Conservation (phyloP, 2,329 filamentous ascomycete species). For the Penicillium digitatum region DNA sequence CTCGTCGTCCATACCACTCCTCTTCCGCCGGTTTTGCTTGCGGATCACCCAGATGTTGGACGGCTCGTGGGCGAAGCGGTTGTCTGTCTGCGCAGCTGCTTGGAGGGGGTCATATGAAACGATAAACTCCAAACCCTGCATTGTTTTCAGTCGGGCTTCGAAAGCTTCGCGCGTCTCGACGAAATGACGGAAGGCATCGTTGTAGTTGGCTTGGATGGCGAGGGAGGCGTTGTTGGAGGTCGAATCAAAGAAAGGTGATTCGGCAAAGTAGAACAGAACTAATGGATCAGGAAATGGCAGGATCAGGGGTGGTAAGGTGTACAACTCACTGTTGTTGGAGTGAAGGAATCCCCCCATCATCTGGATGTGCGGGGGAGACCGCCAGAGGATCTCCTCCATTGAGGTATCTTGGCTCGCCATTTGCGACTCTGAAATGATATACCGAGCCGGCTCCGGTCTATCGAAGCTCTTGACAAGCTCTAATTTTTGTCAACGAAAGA, state of each 20-base stretch:
- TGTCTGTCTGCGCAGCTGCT: conserved; percentile 41
- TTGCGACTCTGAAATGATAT: not conserved
- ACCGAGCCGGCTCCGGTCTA: not conserved
- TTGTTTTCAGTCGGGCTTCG: conserved; percentile 52
- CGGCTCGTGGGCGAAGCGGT: conserved; percentile 44
- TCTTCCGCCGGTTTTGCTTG: conserved; percentile 53
- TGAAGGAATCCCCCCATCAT: conserved; percentile 46
- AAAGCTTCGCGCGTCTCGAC: conserved; percentile 55
- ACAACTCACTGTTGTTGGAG: conserved; percentile 43
- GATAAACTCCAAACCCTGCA: conserved; percentile 58
- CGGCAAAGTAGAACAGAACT: conserved; percentile 61
- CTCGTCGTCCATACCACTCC: conserved; percentile 44
- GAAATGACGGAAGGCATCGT: conserved; percentile 48
- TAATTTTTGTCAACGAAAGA: not conserved
- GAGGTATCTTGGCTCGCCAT: conserved; percentile 39
- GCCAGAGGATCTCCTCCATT: conserved; percentile 46
- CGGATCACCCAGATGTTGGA: conserved; percentile 58
- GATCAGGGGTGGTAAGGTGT: not conserved
- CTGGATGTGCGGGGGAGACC: conserved; percentile 44
- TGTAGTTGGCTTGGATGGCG: conserved; percentile 49
- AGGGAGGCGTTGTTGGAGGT: conserved; percentile 59
- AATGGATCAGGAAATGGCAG: not conserved
- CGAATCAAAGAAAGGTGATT: conserved; percentile 61
- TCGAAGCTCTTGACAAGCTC: not conserved
- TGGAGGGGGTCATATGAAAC: conserved; percentile 56